phyloP scores from a whole-genome alignment of 257 asterid genomes.

The Leonotis leonurus region DNA sequence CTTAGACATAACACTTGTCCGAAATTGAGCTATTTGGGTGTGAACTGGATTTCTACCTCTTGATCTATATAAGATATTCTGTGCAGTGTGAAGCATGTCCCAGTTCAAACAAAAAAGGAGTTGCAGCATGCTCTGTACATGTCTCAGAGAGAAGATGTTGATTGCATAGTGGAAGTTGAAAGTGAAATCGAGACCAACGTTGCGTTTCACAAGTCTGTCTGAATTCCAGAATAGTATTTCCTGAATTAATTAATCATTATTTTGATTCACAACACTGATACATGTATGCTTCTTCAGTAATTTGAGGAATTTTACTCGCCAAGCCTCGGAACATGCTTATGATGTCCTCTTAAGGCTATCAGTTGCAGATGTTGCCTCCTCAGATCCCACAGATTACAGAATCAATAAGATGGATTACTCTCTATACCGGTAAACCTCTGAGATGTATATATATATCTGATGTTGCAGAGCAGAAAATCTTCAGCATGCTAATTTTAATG shows the following conservation, averaged over 20 bases:
- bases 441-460: not conserved
- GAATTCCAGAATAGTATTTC: constrained; percentile 1
- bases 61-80: not conserved
- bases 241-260: constrained; percentile 1
- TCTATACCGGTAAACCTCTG: constrained; percentile 54
- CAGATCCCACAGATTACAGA: constrained; percentile 29
- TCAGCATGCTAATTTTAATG: not conserved
- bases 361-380: constrained; percentile 25
- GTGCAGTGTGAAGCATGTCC: constrained; percentile 79
- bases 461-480: not conserved
- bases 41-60: not conserved
- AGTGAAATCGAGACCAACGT: constrained; percentile 77
- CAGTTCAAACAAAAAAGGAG: constrained; percentile 55
- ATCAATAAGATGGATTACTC: constrained; percentile 69
- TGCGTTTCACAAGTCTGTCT: constrained; percentile 58
- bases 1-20: not conserved
- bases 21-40: not conserved
- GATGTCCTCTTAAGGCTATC: constrained; percentile 48
- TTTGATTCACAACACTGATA: constrained; percentile 20
- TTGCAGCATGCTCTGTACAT: constrained; percentile 58
- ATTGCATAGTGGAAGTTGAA: constrained; percentile 82
- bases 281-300: constrained; percentile 33
- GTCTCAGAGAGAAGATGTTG: constrained; percentile 58
- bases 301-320: constrained; percentile 55
- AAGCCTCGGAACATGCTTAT: constrained; percentile 62